These are phyloP conservation scores for Xylaria bambusicola DNA, from an alignment of 495 filamentous ascomycete genomes.

Conservation along the genomic window DNA sequence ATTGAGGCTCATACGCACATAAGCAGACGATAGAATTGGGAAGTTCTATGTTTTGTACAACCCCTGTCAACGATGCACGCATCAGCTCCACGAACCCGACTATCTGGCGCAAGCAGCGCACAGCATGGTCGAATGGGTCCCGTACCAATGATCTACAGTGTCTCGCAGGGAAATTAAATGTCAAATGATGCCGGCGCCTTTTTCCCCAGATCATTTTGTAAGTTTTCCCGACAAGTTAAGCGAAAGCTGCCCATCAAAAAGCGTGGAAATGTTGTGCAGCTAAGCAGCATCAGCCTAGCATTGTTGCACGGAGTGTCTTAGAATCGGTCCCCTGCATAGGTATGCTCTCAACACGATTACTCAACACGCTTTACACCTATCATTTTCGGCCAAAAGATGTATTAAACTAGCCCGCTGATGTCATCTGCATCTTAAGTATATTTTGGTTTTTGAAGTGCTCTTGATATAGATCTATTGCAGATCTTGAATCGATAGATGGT, in stretches of 20 bases:
- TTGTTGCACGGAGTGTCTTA: constrained; percentile 6
- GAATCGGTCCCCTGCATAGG: constrained; percentile 9
- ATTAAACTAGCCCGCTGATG: constrained; percentile 10
- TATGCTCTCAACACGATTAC: constrained; percentile 10
- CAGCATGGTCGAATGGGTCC: neutral
- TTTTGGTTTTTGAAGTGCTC: neutral
- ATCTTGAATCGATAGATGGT: no score
- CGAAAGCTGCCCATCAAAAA: neutral
- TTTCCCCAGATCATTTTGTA: neutral
- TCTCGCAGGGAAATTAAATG: neutral
- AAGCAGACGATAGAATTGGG: neutral
- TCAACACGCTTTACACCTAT: neutral
- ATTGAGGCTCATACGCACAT: neutral
- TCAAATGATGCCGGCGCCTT: neutral
- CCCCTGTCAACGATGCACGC: neutral
- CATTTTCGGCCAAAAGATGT: neutral
- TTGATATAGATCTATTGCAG: neutral
- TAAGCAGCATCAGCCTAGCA: neutral
- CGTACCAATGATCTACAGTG: neutral
- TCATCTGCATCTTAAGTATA: neutral
- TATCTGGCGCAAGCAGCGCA: neutral
- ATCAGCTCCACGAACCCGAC: neutral
- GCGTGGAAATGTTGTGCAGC: neutral
- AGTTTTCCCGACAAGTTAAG: neutral
- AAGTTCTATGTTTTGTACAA: neutral